Percentiles rank a stretch among this genome's conserved stretches.
Evolutionary conservation across 371 early-diverging fungal species (phyloP).

Genomic region (Mortierella sp.): DNA sequence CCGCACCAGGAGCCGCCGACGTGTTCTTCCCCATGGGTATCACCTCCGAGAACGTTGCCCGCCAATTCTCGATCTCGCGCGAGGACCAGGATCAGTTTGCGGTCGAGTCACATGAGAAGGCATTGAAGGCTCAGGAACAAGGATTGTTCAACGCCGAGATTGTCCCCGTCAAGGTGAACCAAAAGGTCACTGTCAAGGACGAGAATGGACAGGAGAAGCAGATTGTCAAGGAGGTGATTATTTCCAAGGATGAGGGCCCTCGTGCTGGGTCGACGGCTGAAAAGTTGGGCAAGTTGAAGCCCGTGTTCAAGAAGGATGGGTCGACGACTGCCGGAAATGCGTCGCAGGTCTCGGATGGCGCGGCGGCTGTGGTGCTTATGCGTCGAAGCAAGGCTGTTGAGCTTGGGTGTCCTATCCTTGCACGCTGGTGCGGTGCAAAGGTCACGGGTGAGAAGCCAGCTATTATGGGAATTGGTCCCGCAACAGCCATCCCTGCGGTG

Average conservation of each 20-base stretch:
- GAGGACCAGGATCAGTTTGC: slow-evolving; percentile 93
- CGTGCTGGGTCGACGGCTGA: slow-evolving; percentile 88
- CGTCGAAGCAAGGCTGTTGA: slow-evolving; percentile 92
- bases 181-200: slow-evolving; percentile 65
- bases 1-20: slow-evolving; percentile 80
- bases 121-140: slow-evolving; percentile 88
- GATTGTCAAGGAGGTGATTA: slow-evolving; percentile 71
- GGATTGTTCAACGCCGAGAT: slow-evolving; percentile 96
- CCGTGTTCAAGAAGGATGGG: slow-evolving; percentile 92
- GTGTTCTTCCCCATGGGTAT: slow-evolving; percentile 90
- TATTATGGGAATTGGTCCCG: slow-evolving; percentile 98
- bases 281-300: slow-evolving; percentile 85
- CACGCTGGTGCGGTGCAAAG: slow-evolving; percentile 90
- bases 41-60: slow-evolving; percentile 97
- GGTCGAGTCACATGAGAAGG: slow-evolving; percentile 82
- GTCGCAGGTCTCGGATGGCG: slow-evolving; percentile 98
- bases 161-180: slow-evolving; percentile 85
- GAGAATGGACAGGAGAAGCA: slow-evolving; percentile 78
- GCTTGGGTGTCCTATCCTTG: slow-evolving; percentile 89
- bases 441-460: slow-evolving; percentile 95
- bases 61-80: slow-evolving; percentile 86
- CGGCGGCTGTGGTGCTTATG: slow-evolving; percentile 96
- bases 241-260: slow-evolving; percentile 94
- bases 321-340: slow-evolving; percentile 98
- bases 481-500: slow-evolving; percentile 93